Evolutionary conservation across 768 basidiomycete genomes (phyloP).

Genomic region (Postia placenta): DNA sequence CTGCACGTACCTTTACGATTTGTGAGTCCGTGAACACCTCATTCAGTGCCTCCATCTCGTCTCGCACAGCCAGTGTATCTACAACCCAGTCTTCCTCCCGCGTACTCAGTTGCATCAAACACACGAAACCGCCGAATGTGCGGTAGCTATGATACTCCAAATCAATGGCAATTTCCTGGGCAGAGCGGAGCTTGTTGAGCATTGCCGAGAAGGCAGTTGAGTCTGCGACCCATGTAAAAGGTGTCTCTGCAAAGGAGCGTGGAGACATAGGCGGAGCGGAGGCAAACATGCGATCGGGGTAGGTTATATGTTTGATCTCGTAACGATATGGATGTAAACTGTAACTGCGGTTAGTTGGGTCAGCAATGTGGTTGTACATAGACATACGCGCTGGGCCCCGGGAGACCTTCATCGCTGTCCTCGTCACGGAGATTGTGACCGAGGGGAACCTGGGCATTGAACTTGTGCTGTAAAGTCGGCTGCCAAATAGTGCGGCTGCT

Average conservation of each 20-base stretch:
- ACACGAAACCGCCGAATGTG: constrained; percentile 81
- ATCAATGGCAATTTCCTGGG: constrained; percentile 86
- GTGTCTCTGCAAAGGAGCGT: constrained; percentile 54
- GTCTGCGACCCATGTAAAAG: constrained; percentile 69
- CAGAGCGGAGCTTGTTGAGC: constrained; percentile 57
- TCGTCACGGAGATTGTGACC: constrained; percentile 47
- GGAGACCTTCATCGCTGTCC: constrained; percentile 13
- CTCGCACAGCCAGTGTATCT: constrained; percentile 71
- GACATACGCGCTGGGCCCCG: not conserved
- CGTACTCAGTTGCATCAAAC: constrained; percentile 89
- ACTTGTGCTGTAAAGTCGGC: constrained; percentile 69
- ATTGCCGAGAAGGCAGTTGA: constrained; percentile 49
- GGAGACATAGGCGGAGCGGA: constrained; percentile 45
- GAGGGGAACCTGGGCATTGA: constrained; percentile 79
- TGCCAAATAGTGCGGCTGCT: constrained; percentile 52
- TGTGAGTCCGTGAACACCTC: constrained; percentile 81
- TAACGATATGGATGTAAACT: constrained; percentile 74
- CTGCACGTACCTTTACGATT: constrained; percentile 68
- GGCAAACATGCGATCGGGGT: constrained; percentile 64
- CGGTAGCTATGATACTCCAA: constrained; percentile 91
- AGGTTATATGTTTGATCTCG: constrained; percentile 71
- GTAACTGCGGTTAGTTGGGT: no score
- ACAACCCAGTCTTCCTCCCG: constrained; percentile 82
- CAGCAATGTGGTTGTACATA: no score
- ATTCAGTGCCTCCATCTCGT: constrained; percentile 68